Conservation (phyloP, 768 basidiomycete genomes). For the Fibroporia radiculosa region DNA sequence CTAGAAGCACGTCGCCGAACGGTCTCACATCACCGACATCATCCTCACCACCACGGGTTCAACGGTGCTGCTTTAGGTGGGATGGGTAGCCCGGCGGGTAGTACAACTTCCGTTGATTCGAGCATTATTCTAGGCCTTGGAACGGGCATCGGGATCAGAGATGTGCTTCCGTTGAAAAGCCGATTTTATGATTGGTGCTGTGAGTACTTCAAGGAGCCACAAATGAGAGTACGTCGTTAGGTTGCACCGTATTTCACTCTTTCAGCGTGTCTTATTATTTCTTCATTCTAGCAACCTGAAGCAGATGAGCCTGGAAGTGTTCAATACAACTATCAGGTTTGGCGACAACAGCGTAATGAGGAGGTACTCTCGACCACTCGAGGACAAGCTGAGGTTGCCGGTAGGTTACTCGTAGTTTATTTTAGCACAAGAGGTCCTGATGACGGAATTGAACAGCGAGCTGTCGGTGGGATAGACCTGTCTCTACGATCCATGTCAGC, state of each 20-base stretch:
- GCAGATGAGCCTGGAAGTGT: conserved; percentile 93
- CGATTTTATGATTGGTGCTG: conserved; percentile 93
- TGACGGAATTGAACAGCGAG: conserved; percentile 33
- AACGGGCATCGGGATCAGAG: conserved; percentile 73
- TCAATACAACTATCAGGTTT: conserved; percentile 91
- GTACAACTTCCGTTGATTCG: conserved; percentile 73
- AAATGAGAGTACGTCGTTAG: conserved; percentile 76
- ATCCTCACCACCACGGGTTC: conserved; percentile 29
- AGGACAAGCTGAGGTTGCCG: conserved; percentile 63
- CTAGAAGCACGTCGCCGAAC: conserved; percentile 59
- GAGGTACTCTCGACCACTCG: conserved; percentile 62
- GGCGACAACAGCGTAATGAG: conserved; percentile 90
- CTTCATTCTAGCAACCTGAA: conserved; percentile 68
- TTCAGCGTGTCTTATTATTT: background rate
- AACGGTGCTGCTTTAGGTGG: conserved; percentile 31
- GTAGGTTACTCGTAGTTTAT: conserved; percentile 38
- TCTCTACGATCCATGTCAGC: conserved; percentile 52
- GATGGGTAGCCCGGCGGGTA: conserved; percentile 62
- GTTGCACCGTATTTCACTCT: background rate
- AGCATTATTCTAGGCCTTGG: conserved; percentile 72
- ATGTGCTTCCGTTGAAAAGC: conserved; percentile 85
- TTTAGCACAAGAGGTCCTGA: background rate
- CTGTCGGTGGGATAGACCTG: conserved; percentile 65
- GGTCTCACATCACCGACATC: conserved; percentile 29
- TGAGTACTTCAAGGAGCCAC: conserved; percentile 97